phyloP scores from a whole-genome alignment of 768 basidiomycete species.

The Calocera viscosa region DNA sequence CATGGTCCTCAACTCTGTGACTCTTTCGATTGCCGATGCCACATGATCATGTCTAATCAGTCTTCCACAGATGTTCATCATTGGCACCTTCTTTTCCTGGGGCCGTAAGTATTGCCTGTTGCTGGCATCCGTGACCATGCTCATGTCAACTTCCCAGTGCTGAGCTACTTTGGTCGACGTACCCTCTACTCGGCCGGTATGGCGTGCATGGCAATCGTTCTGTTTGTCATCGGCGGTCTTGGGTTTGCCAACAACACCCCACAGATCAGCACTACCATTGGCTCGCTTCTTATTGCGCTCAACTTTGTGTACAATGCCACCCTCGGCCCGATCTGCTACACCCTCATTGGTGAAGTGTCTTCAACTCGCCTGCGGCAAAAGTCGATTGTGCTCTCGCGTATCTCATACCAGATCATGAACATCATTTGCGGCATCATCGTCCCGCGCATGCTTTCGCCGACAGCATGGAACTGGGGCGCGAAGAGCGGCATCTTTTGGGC shows the following conservation, averaged over 20 bases:
- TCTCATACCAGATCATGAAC: slow-evolving; percentile 18
- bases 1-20: slow-evolving; percentile 18
- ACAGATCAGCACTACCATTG: slow-evolving; percentile 22
- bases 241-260: slow-evolving; percentile 18
- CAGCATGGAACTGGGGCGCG: slow-evolving; percentile 12
- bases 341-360: slow-evolving; percentile 24
- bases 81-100: slow-evolving; percentile 28
- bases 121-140: background rate
- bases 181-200: slow-evolving; percentile 29
- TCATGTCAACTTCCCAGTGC: slow-evolving; percentile 11
- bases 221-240: slow-evolving; percentile 27
- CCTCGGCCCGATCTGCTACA: slow-evolving; percentile 26
- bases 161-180: slow-evolving; percentile 26
- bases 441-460: slow-evolving; percentile 7
- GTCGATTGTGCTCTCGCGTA: slow-evolving; percentile 24
- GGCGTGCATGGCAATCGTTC: slow-evolving; percentile 19
- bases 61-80: slow-evolving; percentile 21
- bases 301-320: slow-evolving; percentile 26
- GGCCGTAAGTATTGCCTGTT: slow-evolving; percentile 15
- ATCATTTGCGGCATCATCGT: slow-evolving; percentile 20
- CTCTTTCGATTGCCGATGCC: background rate
- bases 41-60: background rate
- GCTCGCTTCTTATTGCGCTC: slow-evolving; percentile 25
- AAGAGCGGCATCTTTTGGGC: slow-evolving; percentile 25
- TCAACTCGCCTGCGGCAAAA: slow-evolving; percentile 27